Evolutionary conservation across 2,329 filamentous ascomycete genomes (phyloP), one percentile per base, ranked within the genome.

Genomic region (Didymella segeticola): DNA sequence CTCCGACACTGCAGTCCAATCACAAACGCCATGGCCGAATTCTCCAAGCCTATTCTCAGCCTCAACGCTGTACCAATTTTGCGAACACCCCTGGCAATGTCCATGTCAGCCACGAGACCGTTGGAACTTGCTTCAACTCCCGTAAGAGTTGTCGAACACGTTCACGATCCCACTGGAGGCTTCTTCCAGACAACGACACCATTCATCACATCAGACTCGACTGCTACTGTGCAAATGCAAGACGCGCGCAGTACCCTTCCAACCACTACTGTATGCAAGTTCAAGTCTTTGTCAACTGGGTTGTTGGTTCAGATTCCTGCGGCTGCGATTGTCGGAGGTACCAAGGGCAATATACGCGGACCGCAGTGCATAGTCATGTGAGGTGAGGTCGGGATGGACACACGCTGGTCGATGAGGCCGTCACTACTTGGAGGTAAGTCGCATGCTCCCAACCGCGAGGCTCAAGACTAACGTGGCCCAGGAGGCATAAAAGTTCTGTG

Each of bases 361-460:
- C 30, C 19, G 7, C 51, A 53, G 51, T 53, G 51, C 19, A 23
- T 15, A 14, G 43, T 45, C 2, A 53, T 53, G 51, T 53, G 38
- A 48, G 33, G 3, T 3, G 4, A 10, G 3, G 4, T 12, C 8
- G 11, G 17, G 22, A n/a, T 19, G 26, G 29, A n/a, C n/a, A n/a
- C n/a, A n/a, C 22, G 29, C 36, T 29, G 34, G 23, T 14, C 29
- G 23, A 19, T 43, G 14, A 12, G 11, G 12, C 15, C 11, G 42
- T n/a, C n/a, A 10, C 33, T 4, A 17, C 17, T 36, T 10, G 3
- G 17, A 10, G 6, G 15, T 34, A 5, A 19, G n/a, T 10, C 15
- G 10, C 15, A 8, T 34, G 7, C 4, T 19, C 4, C 11, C 9
- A 4, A 12, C 27, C 27, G 27, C 4, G 27, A 29, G 27, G 4